Conservation (phyloP, 805 yeast genomes). For the Candida nanaspora region DNA sequence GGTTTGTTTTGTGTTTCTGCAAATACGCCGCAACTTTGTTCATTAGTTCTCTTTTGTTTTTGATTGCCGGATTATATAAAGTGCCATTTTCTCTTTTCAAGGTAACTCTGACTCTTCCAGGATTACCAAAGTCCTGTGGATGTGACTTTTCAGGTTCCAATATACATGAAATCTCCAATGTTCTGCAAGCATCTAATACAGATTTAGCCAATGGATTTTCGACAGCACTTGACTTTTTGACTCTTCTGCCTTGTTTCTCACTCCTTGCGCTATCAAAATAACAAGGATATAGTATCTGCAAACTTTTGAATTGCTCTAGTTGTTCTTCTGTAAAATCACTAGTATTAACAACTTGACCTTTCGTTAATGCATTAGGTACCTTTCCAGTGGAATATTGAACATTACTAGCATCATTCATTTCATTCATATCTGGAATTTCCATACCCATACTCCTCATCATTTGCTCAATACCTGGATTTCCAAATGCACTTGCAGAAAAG, state of each 20-base stretch:
- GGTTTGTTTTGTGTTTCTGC: constrained; percentile 60
- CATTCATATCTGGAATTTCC: constrained; percentile 11
- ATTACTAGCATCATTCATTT: too few species aligned
- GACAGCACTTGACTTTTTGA: constrained; percentile 59
- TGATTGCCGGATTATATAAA: constrained; percentile 25
- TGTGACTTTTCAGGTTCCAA: constrained; percentile 81
- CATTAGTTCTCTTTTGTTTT: constrained; percentile 61
- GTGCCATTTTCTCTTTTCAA: constrained; percentile 44
- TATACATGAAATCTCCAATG: constrained; percentile 27
- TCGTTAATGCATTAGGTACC: constrained; percentile 2
- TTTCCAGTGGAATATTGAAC: constrained; percentile 4
- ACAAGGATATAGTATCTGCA: constrained; percentile 83
- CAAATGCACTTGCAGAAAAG: constrained; percentile 11
- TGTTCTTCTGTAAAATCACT: constrained; percentile 43
- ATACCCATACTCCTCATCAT: constrained; percentile 21
- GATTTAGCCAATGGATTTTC: constrained; percentile 83
- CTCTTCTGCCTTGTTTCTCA: constrained; percentile 79
- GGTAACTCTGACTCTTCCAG: constrained; percentile 86
- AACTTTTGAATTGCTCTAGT: constrained; percentile 52
- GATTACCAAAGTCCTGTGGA: constrained; percentile 96
- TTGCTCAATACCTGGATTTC: constrained; percentile 6
- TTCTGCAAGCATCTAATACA: constrained; percentile 60
- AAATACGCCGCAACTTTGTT: constrained; percentile 54
- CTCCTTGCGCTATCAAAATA: constrained; percentile 79
- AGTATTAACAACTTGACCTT: constrained; percentile 9